Evolutionary conservation across 371 early-diverging fungal species (phyloP).

Genomic region (Quaeritorhiza haematococci): DNA sequence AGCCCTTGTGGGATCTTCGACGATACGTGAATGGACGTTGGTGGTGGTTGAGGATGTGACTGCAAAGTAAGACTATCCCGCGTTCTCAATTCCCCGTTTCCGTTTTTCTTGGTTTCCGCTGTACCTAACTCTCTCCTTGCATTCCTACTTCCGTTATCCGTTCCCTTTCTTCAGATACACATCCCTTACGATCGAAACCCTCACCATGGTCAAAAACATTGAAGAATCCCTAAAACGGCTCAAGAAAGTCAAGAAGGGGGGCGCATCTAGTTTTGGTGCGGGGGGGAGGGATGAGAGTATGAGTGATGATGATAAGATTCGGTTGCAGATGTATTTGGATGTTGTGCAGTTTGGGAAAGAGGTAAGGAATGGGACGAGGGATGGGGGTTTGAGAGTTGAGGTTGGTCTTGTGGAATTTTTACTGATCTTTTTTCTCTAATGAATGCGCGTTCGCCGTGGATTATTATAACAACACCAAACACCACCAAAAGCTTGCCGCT

Average conservation of each 20-base stretch:
- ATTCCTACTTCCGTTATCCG: background rate
- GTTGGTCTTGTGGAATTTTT: no score
- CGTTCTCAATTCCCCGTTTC: background rate
- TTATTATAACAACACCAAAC: no score
- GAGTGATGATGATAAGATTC: conserved; percentile 51
- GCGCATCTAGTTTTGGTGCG: conserved; percentile 8
- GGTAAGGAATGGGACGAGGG: no score
- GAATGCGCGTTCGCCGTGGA: no score
- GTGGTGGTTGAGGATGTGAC: conserved; percentile 33
- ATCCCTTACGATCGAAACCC: conserved; percentile 22
- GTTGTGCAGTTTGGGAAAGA: conserved; percentile 44
- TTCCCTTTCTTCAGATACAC: conserved; percentile 20
- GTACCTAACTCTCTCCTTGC: no score
- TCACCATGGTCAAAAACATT: conserved; percentile 12
- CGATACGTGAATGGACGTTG: conserved; percentile 21
- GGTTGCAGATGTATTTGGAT: conserved; percentile 55
- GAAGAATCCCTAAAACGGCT: conserved; percentile 25
- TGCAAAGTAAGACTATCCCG: conserved; percentile 8
- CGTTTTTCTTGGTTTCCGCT: no score
- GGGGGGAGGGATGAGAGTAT: conserved; percentile 14
- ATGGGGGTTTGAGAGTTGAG: no score
- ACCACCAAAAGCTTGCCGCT: no score
- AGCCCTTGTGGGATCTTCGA: conserved; percentile 14
- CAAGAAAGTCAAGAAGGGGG: conserved; percentile 32
- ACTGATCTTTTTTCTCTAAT: no score